Evolutionary conservation across 192 early-diverging fungal species (phyloP).

Genomic region (Rhizoclosmatium globosum): DNA sequence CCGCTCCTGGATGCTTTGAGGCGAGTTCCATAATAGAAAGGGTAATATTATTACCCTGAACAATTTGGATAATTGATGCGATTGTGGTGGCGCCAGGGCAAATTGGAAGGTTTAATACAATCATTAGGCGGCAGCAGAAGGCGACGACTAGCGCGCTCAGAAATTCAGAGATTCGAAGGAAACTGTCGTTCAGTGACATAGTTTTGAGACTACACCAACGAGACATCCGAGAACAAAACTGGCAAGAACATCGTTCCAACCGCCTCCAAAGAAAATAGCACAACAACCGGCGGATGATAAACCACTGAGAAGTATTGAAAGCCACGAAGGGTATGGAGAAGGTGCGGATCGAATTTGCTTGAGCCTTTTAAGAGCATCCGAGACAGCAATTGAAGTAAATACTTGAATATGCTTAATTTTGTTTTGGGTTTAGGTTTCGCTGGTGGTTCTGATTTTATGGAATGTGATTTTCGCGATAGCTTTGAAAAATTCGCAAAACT

Average conservation of each 20-base stretch:
- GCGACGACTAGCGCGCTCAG: conserved; percentile 10
- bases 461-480: too few species aligned
- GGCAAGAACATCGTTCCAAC: conserved; percentile 42
- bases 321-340: conserved; percentile 44
- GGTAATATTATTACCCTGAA: conserved; percentile 47
- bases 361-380: conserved; percentile 39
- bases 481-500: too few species aligned
- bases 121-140: conserved; percentile 4
- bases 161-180: conserved; percentile 13
- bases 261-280: conserved; percentile 46
- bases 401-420: conserved; percentile 10
- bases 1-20: conserved; percentile 42
- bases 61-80: conserved; percentile 43
- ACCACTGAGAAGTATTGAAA: conserved; percentile 31
- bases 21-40: conserved; percentile 49
- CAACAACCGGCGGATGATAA: conserved; percentile 29
- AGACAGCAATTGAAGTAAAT: conserved; percentile 45
- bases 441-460: not conserved
- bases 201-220: conserved; percentile 20
- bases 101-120: conserved; percentile 21
- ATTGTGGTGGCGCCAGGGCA: conserved; percentile 29
- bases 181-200: not conserved
- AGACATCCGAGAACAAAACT: conserved; percentile 31
- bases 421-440: not conserved
- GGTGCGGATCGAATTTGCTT: conserved; percentile 42